Conservation (phyloP, 2,329 filamentous ascomycete species). For the Pestalotiopsis sp. region DNA sequence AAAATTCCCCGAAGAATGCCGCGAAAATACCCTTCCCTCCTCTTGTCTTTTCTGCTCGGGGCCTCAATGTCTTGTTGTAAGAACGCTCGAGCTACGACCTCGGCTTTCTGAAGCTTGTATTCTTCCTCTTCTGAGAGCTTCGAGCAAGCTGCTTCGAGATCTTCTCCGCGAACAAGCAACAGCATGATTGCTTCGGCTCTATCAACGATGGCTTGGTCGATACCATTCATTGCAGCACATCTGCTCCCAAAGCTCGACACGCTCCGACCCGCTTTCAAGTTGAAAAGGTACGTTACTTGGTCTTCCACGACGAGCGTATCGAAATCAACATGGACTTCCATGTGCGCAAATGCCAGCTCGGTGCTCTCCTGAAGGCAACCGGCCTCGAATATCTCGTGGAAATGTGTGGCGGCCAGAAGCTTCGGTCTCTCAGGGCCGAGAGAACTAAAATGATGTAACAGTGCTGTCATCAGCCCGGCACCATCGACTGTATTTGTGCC, state of each 20-base stretch:
- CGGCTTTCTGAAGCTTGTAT: constrained; percentile 68
- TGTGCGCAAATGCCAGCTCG: constrained; percentile 65
- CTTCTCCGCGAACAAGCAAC: constrained; percentile 72
- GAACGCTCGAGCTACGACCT: constrained; percentile 61
- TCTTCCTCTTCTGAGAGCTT: constrained; percentile 66
- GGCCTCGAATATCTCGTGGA: constrained; percentile 73
- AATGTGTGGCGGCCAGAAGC: constrained; percentile 65
- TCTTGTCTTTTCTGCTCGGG: constrained; percentile 11
- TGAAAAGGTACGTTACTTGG: constrained; percentile 76
- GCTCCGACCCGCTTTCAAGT: constrained; percentile 67
- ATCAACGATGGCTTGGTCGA: constrained; percentile 71
- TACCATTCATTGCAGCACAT: constrained; percentile 86
- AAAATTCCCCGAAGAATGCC: constrained; percentile 28
- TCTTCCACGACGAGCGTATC: constrained; percentile 55
- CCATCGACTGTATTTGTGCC: constrained; percentile 63
- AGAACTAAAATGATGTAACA: constrained; percentile 58
- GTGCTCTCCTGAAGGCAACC: constrained; percentile 55
- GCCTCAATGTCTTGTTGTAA: constrained; percentile 46
- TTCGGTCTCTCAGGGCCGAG: constrained; percentile 53
- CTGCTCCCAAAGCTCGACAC: constrained; percentile 81
- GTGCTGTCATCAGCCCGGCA: constrained; percentile 58
- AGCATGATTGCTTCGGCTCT: constrained; percentile 75
- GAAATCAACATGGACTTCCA: constrained; percentile 68
- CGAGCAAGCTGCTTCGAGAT: constrained; percentile 74
- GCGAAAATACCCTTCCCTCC: constrained; percentile 23